phyloP scores from a whole-genome alignment of 2,329 filamentous ascomycete genomes.

The Dothistroma septosporum region DNA sequence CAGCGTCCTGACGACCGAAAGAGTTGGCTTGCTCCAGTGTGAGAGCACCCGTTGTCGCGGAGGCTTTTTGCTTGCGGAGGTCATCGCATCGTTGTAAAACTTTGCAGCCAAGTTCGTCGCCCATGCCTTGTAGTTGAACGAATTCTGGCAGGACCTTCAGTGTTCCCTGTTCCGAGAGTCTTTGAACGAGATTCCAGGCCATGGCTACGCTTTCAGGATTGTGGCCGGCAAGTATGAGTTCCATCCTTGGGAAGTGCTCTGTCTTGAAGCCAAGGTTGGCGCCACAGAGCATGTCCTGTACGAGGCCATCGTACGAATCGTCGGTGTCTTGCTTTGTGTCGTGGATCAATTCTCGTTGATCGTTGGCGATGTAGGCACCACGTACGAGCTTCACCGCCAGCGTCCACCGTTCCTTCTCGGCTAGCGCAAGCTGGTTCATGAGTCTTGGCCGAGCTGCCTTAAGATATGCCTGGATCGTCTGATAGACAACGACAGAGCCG shows the following conservation, averaged over 20 bases:
- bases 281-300: constrained; percentile 22
- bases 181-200: constrained; percentile 17
- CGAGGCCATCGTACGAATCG: constrained; percentile 27
- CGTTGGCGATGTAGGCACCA: constrained; percentile 51
- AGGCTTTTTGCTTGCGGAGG: constrained; percentile 6
- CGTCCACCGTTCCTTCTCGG: constrained; percentile 47
- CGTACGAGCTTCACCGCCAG: constrained; percentile 52
- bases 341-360: constrained; percentile 32
- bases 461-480: constrained; percentile 53
- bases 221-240: constrained; percentile 32
- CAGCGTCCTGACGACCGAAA: background rate
- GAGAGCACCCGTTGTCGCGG: constrained; percentile 6
- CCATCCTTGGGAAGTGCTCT: constrained; percentile 22
- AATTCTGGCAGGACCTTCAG: constrained; percentile 23
- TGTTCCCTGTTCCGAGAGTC: constrained; percentile 16
- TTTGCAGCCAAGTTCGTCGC: constrained; percentile 27
- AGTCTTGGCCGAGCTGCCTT: constrained; percentile 47
- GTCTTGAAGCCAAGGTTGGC: constrained; percentile 24
- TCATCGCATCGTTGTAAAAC: constrained; percentile 21
- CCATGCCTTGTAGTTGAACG: constrained; percentile 32
- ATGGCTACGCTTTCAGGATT: constrained; percentile 23
- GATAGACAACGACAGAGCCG: constrained; percentile 44
- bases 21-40: constrained; percentile 1
- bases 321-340: constrained; percentile 30
- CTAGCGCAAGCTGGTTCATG: constrained; percentile 43